These are phyloP conservation scores for Kazachstania kunashirensis DNA, from an alignment of 805 yeast genomes.

Conservation along the genomic window DNA sequence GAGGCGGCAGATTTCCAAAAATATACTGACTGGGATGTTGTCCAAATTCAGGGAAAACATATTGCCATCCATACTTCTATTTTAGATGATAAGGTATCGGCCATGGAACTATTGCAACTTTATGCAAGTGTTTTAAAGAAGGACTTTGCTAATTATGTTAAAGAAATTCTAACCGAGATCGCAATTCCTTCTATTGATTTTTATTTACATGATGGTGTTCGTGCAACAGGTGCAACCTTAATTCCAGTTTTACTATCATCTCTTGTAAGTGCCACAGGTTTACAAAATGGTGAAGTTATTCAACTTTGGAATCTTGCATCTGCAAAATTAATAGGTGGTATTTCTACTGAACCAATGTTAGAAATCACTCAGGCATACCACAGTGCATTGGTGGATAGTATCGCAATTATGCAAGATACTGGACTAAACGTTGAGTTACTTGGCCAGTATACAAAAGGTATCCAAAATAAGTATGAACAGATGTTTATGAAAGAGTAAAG, in stretches of 20 bases:
- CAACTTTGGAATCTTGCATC: slow-evolving; percentile 65
- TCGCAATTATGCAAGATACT: slow-evolving; percentile 57
- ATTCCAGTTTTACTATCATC: slow-evolving; percentile 69
- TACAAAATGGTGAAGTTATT: slow-evolving; percentile 48
- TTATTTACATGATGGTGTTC: slow-evolving; percentile 87
- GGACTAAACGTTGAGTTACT: slow-evolving; percentile 49
- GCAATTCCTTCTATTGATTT: slow-evolving; percentile 84
- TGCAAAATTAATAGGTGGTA: slow-evolving; percentile 54
- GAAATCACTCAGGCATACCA: slow-evolving; percentile 76
- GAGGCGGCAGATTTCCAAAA: slow-evolving; percentile 76
- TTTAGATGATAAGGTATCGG: slow-evolving; percentile 88
- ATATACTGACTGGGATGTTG: slow-evolving; percentile 92
- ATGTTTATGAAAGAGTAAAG: slow-evolving; percentile 59
- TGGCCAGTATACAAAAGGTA: slow-evolving; percentile 45
- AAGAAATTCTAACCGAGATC: slow-evolving; percentile 65
- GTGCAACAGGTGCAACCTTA: slow-evolving; percentile 80
- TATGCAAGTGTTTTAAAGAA: slow-evolving; percentile 80
- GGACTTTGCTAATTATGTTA: slow-evolving; percentile 74
- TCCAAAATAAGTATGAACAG: slow-evolving; percentile 53
- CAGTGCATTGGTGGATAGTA: slow-evolving; percentile 55
- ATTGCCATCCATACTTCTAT: slow-evolving; percentile 90
- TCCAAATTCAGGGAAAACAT: slow-evolving; percentile 82
- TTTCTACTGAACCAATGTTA: slow-evolving; percentile 71
- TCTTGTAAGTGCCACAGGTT: slow-evolving; percentile 41
- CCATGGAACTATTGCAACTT: slow-evolving; percentile 76